These are phyloP conservation scores for Ganoderma leucocontextum DNA, from an alignment of 1,284 basidiomycete genomes.

Conservation along the genomic window DNA sequence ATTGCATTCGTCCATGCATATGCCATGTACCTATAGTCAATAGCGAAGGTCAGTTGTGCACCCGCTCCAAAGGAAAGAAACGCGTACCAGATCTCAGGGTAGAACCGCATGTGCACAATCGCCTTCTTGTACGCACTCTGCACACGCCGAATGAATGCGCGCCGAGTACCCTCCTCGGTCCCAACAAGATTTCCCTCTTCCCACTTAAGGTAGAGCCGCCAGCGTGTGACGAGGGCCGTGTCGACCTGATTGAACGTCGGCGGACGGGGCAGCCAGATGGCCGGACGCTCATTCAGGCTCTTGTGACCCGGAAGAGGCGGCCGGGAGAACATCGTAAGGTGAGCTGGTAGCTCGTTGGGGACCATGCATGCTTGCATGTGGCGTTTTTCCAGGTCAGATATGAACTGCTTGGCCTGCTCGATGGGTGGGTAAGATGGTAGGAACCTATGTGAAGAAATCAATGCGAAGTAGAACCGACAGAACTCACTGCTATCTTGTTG, in stretches of 20 bases:
- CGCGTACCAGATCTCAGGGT: conserved; percentile 90
- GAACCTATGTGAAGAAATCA: not conserved
- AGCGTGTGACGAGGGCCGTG: conserved; percentile 79
- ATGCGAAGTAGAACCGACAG: conserved; percentile 4
- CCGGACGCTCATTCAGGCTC: conserved; percentile 48
- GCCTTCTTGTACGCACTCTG: conserved; percentile 90
- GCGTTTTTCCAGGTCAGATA: conserved; percentile 82
- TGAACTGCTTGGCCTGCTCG: conserved; percentile 94
- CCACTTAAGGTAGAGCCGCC: conserved; percentile 95
- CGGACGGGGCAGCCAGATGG: conserved; percentile 72
- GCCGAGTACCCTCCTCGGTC: conserved; percentile 86
- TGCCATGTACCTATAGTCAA: conserved; percentile 81
- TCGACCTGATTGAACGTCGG: conserved; percentile 83
- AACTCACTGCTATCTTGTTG: conserved; percentile 84
- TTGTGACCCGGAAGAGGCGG: conserved; percentile 54
- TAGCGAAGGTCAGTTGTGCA: not conserved
- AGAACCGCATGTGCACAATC: conserved; percentile 91
- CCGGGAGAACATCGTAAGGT: conserved; percentile 72
- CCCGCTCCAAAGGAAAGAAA: not conserved
- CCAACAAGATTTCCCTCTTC: conserved; percentile 95
- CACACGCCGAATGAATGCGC: conserved; percentile 73
- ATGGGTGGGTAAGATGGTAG: too few species aligned
- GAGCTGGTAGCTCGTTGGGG: conserved; percentile 83
- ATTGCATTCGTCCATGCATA: conserved; percentile 80
- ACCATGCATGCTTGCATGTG: conserved; percentile 96